phyloP scores from a whole-genome alignment of 176 grass and related monocot species.

The Ananas comosus region DNA sequence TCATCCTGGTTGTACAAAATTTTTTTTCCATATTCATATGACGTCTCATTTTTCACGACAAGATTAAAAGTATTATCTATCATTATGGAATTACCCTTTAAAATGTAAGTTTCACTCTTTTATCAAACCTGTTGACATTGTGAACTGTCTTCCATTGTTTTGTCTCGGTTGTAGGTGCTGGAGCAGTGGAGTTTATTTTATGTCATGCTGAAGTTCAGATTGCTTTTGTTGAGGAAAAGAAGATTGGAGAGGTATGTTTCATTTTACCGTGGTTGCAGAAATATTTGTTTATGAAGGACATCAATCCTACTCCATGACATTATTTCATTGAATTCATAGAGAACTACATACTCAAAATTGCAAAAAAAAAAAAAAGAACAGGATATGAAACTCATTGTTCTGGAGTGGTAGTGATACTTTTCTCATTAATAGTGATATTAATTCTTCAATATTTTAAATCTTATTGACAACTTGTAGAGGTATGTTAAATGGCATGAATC shows the following conservation, averaged over 20 bases:
- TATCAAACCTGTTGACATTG: no score
- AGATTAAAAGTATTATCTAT: background rate
- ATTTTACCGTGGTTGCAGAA: background rate
- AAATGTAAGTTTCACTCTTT: background rate
- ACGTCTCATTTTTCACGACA: background rate
- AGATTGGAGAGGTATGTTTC: conserved; percentile 41
- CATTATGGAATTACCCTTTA: background rate
- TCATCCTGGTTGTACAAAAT: background rate
- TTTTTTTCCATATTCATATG: background rate
- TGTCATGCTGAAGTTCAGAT: conserved; percentile 86
- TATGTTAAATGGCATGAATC: no score
- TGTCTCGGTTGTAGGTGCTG: conserved; percentile 46
- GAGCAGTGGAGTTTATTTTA: conserved; percentile 81
- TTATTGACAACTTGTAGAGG: no score
- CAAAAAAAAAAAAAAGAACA: no score
- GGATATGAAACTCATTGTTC: no score
- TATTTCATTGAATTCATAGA: no score
- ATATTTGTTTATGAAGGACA: no score
- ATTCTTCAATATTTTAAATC: no score
- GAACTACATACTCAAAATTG: no score
- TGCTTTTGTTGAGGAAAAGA: conserved; percentile 73
- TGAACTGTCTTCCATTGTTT: background rate
- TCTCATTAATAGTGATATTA: no score
- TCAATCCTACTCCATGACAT: no score
- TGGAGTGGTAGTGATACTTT: no score